Percentiles rank a stretch among this genome's conserved stretches.
These are phyloP conservation scores for Talaromyces sp. DNA, from an alignment of 2,329 filamentous ascomycete species.

Conservation along the genomic window DNA sequence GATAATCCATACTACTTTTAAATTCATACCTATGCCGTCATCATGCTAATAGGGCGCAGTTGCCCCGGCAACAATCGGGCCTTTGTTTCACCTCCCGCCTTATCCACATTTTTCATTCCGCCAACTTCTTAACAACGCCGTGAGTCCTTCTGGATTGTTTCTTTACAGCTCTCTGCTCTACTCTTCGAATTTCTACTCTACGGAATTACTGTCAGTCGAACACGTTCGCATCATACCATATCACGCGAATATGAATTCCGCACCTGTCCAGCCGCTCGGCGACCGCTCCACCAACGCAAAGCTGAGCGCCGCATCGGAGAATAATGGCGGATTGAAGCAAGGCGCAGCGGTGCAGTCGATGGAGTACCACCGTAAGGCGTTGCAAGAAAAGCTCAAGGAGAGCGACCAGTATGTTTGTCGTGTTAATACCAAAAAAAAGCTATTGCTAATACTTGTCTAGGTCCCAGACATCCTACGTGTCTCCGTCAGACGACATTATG, in stretches of 20 bases:
- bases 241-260: constrained; percentile 19
- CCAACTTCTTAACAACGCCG: background rate
- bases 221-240: background rate
- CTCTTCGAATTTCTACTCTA: background rate
- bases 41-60: constrained; percentile 12
- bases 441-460: constrained; percentile 8
- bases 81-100: constrained; percentile 4
- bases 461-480: constrained; percentile 36
- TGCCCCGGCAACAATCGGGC: constrained; percentile 36
- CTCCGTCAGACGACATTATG: constrained; percentile 45
- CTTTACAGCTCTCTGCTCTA: background rate
- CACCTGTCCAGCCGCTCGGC: constrained; percentile 28
- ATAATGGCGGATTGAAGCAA: constrained; percentile 26
- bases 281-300: constrained; percentile 39
- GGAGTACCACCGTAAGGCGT: constrained; percentile 38
- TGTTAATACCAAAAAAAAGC: background rate
- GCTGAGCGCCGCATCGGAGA: constrained; percentile 17
- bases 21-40: too few relatives aligned
- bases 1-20: too few relatives aligned
- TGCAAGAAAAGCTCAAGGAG: constrained; percentile 36
- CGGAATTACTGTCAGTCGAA: background rate
- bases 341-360: constrained; percentile 27
- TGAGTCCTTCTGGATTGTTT: background rate
- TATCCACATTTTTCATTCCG: constrained; percentile 15
- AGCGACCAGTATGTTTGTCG: constrained; percentile 31